Conservation (phyloP, 2,329 filamentous ascomycete genomes). For the Mycogone perniciosa region DNA sequence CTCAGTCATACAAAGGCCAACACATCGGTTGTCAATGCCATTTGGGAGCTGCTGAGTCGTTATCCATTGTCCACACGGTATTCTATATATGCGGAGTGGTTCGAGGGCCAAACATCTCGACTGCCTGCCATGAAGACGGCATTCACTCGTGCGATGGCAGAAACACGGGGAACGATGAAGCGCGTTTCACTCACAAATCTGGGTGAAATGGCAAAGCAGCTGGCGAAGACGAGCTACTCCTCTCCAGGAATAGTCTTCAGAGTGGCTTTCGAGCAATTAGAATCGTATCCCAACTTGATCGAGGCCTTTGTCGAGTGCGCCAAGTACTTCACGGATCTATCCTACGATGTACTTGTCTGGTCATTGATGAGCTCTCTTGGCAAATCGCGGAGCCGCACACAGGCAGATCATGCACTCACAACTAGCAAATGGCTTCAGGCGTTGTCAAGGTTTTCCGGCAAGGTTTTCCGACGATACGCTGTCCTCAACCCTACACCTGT, state of each 20-base stretch:
- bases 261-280: conserved; percentile 82
- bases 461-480: conserved; percentile 80
- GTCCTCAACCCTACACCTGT: conserved; percentile 79
- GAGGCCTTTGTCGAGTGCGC: conserved; percentile 92
- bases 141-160: conserved; percentile 68
- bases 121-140: conserved; percentile 70
- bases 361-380: conserved; percentile 72
- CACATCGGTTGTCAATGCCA: conserved; percentile 74
- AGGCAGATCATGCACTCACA: conserved; percentile 58
- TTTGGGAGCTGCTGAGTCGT: conserved; percentile 74
- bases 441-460: conserved; percentile 82
- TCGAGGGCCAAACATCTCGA: conserved; percentile 69
- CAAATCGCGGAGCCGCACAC: conserved; percentile 56
- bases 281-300: conserved; percentile 91
- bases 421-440: conserved; percentile 91
- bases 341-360: conserved; percentile 92
- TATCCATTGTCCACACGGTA: conserved; percentile 75
- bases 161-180: conserved; percentile 83
- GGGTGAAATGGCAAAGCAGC: conserved; percentile 73
- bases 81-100: conserved; percentile 91
- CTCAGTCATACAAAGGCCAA: conserved; percentile 83
- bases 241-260: conserved; percentile 89
- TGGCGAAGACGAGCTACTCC: conserved; percentile 88
- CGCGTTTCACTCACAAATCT: conserved; percentile 84
- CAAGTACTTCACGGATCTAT: conserved; percentile 85